Base-by-base conservation (phyloP, 495 filamentous ascomycete genomes). In the Penicillium goetzii region DNA sequence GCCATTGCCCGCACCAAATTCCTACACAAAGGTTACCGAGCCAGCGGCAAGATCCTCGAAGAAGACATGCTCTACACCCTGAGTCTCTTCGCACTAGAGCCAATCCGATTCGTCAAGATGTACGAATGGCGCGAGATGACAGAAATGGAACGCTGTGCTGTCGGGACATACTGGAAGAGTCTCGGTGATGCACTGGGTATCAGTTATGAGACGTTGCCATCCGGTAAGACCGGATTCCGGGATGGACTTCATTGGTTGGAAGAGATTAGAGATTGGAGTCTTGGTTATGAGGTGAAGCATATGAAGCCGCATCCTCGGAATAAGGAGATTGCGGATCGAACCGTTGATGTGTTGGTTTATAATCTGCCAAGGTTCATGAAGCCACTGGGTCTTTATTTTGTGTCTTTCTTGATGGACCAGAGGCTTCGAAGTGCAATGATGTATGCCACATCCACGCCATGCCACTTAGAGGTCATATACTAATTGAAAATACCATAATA, bases 61-160 rank as follows among this genome's bases (percentile, higher is more conserved):
- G 78, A 81, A 0, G 88, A 90, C 61, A 81, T 90, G 70, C 76
- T 90, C 0, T 91, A 89, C 72, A 89, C 87, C 0, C 76, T 90
- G 0, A 81, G 78, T 11, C 78, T 89, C 1, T 90, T 89, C 67
- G 80, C 84, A 0, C 67, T 75, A 0, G 86, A 90, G 64, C 87
- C 86, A 2, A 76, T 81, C 33, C 77, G 82, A 15, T 91, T 87
- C 17, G 66, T 76, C 4, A 67, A 74, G 12, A 60, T 75, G 32
- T 89, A 83, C 66, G 88, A 91, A 60, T 91, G 88, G 88, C 81
- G 88, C 9, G 50, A 73, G 11, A 72, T 89, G 62, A 86, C 81
- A n/a, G 81, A 84, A 0, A 78, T 90, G 73, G 88, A 91, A 71
- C 71, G 68, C 5, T 88, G 86, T 56, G 88, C 87, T 0, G 69